Evolutionary conservation across 345 rosid species (phyloP).

Genomic region (Camelina sativa): DNA sequence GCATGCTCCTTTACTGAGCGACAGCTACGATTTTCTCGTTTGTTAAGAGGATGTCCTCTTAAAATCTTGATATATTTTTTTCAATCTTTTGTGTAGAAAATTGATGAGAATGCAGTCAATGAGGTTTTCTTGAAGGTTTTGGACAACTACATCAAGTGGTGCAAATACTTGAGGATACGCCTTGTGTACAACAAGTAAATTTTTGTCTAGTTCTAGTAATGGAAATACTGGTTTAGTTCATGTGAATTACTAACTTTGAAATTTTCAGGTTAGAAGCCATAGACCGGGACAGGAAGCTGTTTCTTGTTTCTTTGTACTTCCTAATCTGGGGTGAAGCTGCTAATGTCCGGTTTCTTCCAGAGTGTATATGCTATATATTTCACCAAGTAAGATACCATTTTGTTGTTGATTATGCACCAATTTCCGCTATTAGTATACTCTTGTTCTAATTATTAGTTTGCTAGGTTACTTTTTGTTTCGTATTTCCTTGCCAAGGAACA

Average conservation of each 20-base stretch:
- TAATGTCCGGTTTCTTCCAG: conserved; percentile 98
- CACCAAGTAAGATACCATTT: conserved; percentile 71
- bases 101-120: conserved; percentile 94
- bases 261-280: conserved; percentile 76
- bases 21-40: conserved; percentile 21
- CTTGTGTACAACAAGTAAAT: conserved; percentile 79
- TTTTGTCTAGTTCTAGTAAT: conserved; percentile 33
- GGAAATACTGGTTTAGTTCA: conserved; percentile 28
- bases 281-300: conserved; percentile 87
- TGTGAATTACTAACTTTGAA: conserved; percentile 26
- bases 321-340: conserved; percentile 99
- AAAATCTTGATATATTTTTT: background rate
- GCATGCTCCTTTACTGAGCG: conserved; percentile 24
- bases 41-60: conserved; percentile 16
- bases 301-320: conserved; percentile 88
- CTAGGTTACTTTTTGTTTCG: background rate
- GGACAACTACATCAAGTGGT: conserved; percentile 97
- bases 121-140: conserved; percentile 89
- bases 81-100: conserved; percentile 55
- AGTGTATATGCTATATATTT: conserved; percentile 95
- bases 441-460: conserved; percentile 13
- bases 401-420: conserved; percentile 21
- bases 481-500: conserved; percentile 13
- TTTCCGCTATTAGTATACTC: conserved; percentile 5
- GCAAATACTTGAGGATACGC: conserved; percentile 86